These are phyloP conservation scores for Trametes maxima DNA, from an alignment of 768 basidiomycete genomes.

Conservation along the genomic window DNA sequence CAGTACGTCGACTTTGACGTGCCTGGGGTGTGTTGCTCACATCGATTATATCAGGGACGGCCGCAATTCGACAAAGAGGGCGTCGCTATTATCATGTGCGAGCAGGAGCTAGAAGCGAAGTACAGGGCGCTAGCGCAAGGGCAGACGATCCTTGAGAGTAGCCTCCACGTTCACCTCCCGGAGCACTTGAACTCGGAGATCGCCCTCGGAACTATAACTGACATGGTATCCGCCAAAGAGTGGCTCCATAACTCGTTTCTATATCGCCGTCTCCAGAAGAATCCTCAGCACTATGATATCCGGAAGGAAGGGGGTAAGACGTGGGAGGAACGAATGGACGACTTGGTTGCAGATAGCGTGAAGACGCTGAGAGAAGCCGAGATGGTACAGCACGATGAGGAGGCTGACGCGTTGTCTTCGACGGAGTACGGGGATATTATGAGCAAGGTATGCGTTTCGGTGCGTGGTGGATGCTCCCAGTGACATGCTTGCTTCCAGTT, in stretches of 20 bases:
- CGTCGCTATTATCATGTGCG: slow-evolving; percentile 81
- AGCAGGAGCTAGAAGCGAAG: slow-evolving; percentile 67
- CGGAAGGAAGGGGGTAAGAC: slow-evolving; percentile 56
- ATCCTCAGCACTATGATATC: slow-evolving; percentile 76
- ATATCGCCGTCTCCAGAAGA: slow-evolving; percentile 81
- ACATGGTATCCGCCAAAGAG: slow-evolving; percentile 65
- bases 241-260: slow-evolving; percentile 91
- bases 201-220: slow-evolving; percentile 79
- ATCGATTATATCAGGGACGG: slow-evolving; percentile 55
- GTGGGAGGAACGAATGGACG: slow-evolving; percentile 73
- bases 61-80: slow-evolving; percentile 93
- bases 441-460: slow-evolving; percentile 66
- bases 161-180: slow-evolving; percentile 75
- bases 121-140: slow-evolving; percentile 72
- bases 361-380: slow-evolving; percentile 59
- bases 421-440: slow-evolving; percentile 86
- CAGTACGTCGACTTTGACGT: slow-evolving; percentile 49
- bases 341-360: slow-evolving; percentile 72
- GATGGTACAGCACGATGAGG: slow-evolving; percentile 49
- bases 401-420: slow-evolving; percentile 46
- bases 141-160: slow-evolving; percentile 81
- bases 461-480: background rate
- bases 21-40: no score
- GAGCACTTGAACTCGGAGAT: slow-evolving; percentile 97
- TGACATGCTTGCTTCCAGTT: slow-evolving; percentile 46